Evolutionary conservation across 345 rosid species (phyloP), one percentile per base, ranked within the genome.

Genomic region (Gossypium longicalyx): DNA sequence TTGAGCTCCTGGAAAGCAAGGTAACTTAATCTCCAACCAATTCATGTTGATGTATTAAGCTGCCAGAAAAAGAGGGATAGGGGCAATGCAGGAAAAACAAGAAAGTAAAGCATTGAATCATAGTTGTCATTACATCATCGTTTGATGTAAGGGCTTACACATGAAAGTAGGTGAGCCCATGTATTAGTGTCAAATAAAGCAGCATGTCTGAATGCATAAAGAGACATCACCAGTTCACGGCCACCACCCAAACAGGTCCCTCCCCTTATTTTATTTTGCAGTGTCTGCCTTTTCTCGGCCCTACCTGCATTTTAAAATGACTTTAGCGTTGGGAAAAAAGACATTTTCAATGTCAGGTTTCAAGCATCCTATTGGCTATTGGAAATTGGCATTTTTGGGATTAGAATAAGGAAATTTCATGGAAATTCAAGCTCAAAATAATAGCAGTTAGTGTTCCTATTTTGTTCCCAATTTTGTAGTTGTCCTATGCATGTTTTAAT

Each of bases 1-100:
- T 82, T 56, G 56, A 43, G 23, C 77, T 82, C 61, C 49, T 86
- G 17, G 76, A 86, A 61, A 69, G 20, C 71, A 83, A 80, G 83
- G 88, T 83, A 78, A 76, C 47, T 45, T 6, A 9, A 45, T 59
- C 47, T 56, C 60, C 22, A 51, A 2, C 61, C n/a, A 27, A 17
- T 29, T 70, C 61, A 27, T 51, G 17, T 34, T 70, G 9, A 51
- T 51, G 53, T 48, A 49, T 68, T 27, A 66, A 68, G 9, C 58
- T 43, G 4, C 52, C 4, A 19, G 51, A 19, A 20, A 61, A 20
- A 13, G 16, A 22, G 29, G 9, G n/a, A 3, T 10, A 44, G 5
- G 45, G 70, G 41, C 41, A 45, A 8, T 43, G 52, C 52, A n/a
- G 56, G 19, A 67, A 47, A 5, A 22, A 25, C 17, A 67, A 48